Evolutionary conservation across 1,284 basidiomycete species (phyloP).

Genomic region (Pseudozyma tsukubaensis): DNA sequence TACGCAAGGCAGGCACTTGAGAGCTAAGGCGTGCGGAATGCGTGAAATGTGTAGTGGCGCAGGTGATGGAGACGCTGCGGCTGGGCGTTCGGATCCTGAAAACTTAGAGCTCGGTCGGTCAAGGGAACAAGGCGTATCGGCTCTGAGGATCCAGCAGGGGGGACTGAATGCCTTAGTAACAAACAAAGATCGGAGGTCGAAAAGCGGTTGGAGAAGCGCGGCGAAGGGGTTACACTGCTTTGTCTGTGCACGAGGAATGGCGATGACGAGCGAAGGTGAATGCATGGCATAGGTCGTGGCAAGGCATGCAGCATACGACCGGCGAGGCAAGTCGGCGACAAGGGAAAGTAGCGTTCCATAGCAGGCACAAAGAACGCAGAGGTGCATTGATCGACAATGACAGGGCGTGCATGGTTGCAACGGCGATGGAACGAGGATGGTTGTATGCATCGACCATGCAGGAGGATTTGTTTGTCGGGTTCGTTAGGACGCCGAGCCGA

Average conservation of each 20-base stretch:
- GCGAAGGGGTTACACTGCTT: constrained; percentile 8
- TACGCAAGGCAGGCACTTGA: constrained; percentile 31
- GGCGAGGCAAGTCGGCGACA: background rate
- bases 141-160: background rate
- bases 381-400: constrained; percentile 25
- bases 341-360: constrained; percentile 14
- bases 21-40: constrained; percentile 36
- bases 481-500: constrained; percentile 11
- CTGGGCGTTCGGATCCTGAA: constrained; percentile 18
- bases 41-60: constrained; percentile 19
- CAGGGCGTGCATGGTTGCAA: constrained; percentile 25
- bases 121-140: background rate
- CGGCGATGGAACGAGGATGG: constrained; percentile 10
- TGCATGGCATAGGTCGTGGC: background rate
- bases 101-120: constrained; percentile 31
- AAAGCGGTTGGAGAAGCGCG: constrained; percentile 2
- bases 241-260: constrained; percentile 3
- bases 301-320: constrained; percentile 7
- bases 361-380: constrained; percentile 15
- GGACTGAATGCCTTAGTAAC: constrained; percentile 24
- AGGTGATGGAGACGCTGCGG: constrained; percentile 8
- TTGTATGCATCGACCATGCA: constrained; percentile 25
- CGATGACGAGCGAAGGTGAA: constrained; percentile 1
- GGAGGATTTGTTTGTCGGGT: constrained; percentile 30
- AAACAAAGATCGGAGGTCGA: constrained; percentile 34